phyloP scores from a whole-genome alignment of 1,284 basidiomycete species.

The Apiotrichum sp. region DNA sequence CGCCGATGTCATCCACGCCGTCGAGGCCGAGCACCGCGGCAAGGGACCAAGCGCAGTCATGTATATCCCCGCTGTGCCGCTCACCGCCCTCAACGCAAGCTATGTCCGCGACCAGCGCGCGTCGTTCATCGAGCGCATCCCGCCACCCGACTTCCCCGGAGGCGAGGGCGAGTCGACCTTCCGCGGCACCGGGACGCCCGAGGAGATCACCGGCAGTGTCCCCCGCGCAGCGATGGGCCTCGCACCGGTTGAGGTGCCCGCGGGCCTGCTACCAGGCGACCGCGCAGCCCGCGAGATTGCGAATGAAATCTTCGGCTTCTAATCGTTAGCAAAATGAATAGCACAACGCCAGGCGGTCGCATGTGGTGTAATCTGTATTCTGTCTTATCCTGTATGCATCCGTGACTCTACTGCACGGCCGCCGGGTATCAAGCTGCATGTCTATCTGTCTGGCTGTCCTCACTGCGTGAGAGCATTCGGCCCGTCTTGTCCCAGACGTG shows the following conservation, averaged over 20 bases:
- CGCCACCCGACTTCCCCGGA: conserved; percentile 68
- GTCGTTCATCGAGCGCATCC: conserved; percentile 55
- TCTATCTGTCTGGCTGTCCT: neutral
- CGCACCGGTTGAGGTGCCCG: conserved; percentile 23
- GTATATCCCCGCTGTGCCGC: conserved; percentile 71
- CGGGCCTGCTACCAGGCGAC: conserved; percentile 18
- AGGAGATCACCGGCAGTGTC: conserved; percentile 50
- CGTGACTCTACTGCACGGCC: neutral
- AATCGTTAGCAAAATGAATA: neutral
- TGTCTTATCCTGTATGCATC: conserved; percentile 1
- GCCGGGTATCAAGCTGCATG: too few species aligned
- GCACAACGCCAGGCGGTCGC: neutral
- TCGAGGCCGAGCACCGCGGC: conserved; percentile 61
- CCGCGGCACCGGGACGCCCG: conserved; percentile 49
- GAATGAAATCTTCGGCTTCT: conserved; percentile 14
- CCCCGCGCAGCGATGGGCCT: conserved; percentile 48
- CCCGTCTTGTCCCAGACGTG: conserved; percentile 34
- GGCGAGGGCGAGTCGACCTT: conserved; percentile 64
- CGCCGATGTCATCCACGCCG: conserved; percentile 67
- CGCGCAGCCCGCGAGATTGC: conserved; percentile 14
- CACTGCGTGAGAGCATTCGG: conserved; percentile 10
- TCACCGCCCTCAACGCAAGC: conserved; percentile 58
- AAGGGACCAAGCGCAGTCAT: conserved; percentile 63
- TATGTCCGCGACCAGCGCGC: conserved; percentile 60
- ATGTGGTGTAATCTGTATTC: neutral